phyloP scores from a whole-genome alignment of 2,329 filamentous ascomycete genomes.

The Lasiodiplodia gonubiensis region DNA sequence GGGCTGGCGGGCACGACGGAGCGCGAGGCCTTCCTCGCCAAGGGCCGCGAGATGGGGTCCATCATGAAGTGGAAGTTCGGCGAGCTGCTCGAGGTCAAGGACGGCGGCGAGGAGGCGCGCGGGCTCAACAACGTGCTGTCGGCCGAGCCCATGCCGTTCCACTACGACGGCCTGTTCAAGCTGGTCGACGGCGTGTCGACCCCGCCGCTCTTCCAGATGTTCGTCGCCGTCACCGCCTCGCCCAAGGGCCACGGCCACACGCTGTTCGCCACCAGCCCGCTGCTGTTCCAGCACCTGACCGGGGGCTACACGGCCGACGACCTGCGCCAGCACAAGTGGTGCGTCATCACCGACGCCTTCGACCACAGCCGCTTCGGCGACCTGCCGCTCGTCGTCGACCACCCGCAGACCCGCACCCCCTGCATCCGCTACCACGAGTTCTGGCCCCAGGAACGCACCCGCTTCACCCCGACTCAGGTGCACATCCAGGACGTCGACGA shows the following conservation, averaged over 20 bases:
- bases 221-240: slow-evolving; percentile 54
- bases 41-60: slow-evolving; percentile 55
- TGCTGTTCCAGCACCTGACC: slow-evolving; percentile 57
- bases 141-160: slow-evolving; percentile 60
- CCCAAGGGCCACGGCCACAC: slow-evolving; percentile 61
- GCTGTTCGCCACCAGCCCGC: slow-evolving; percentile 59
- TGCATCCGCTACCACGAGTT: slow-evolving; percentile 63
- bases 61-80: slow-evolving; percentile 62
- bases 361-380: slow-evolving; percentile 50
- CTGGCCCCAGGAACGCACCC: slow-evolving; percentile 59
- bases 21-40: slow-evolving; percentile 53
- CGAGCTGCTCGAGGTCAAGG: slow-evolving; percentile 66
- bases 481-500: slow-evolving; percentile 6
- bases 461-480: slow-evolving; percentile 51
- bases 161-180: slow-evolving; percentile 65
- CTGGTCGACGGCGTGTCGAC: slow-evolving; percentile 45
- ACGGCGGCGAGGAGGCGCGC: slow-evolving; percentile 56
- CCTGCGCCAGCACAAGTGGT: slow-evolving; percentile 55
- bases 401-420: slow-evolving; percentile 53
- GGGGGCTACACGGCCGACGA: slow-evolving; percentile 44
- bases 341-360: slow-evolving; percentile 57
- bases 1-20: slow-evolving; percentile 57
- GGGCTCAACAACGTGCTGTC: slow-evolving; percentile 61
- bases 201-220: slow-evolving; percentile 56
- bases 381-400: slow-evolving; percentile 53